These are phyloP conservation scores for Penicillium arizonense DNA, from an alignment of 495 filamentous ascomycete genomes.

Conservation along the genomic window DNA sequence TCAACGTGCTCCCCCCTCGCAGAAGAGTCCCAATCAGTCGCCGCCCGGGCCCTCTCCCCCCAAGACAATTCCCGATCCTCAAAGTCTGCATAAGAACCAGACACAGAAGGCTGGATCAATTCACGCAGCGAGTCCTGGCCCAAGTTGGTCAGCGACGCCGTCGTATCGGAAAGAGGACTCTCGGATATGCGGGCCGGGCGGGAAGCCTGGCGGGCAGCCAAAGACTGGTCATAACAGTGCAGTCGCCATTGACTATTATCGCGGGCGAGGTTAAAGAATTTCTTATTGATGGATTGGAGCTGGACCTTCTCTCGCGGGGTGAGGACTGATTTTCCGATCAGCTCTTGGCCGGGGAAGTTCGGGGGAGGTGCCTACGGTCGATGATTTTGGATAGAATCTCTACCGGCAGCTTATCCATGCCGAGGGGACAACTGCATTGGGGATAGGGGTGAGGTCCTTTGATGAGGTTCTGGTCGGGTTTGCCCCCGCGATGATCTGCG, in stretches of 20 bases:
- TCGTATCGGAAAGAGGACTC: slow-evolving; percentile 26
- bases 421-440: slow-evolving; percentile 31
- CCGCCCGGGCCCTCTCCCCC: slow-evolving; percentile 48
- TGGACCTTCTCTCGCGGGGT: slow-evolving; percentile 64
- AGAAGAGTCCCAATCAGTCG: slow-evolving; percentile 80
- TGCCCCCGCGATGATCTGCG: slow-evolving; percentile 19
- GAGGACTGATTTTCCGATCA: slow-evolving; percentile 54
- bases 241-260: slow-evolving; percentile 76
- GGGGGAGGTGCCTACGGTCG: slow-evolving; percentile 56
- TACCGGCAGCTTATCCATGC: slow-evolving; percentile 67
- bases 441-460: slow-evolving; percentile 15
- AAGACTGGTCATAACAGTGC: slow-evolving; percentile 71
- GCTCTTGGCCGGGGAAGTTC: slow-evolving; percentile 22
- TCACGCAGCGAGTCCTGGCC: slow-evolving; percentile 36
- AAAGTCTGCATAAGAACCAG: slow-evolving; percentile 4
- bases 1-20: slow-evolving; percentile 61
- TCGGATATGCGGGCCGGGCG: slow-evolving; percentile 27
- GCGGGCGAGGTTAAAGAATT: slow-evolving; percentile 64
- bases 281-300: slow-evolving; percentile 69
- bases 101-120: slow-evolving; percentile 34
- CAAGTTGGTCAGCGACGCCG: slow-evolving; percentile 31
- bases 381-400: slow-evolving; percentile 76
- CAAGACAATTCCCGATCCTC: slow-evolving; percentile 23
- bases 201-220: slow-evolving; percentile 40
- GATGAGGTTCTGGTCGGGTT: slow-evolving; percentile 7